phyloP scores from a whole-genome alignment of 2,329 filamentous ascomycete genomes.

The Alternaria metachromatica region DNA sequence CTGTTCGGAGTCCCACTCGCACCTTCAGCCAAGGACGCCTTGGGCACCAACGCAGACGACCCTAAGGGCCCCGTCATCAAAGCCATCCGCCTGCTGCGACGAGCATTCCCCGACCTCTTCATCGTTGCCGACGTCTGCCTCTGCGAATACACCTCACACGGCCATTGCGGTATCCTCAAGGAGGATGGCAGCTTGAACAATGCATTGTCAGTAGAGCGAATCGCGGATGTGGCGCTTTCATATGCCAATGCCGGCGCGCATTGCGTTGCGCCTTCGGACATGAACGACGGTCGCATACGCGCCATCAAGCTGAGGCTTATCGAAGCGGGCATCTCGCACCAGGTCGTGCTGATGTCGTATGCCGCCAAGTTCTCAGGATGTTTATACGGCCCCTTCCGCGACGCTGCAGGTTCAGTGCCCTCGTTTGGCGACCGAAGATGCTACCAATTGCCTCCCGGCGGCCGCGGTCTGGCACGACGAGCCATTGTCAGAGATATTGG shows the following conservation, averaged over 20 bases:
- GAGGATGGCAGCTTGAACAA: slow-evolving; percentile 96
- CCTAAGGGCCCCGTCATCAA: slow-evolving; percentile 90
- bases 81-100: slow-evolving; percentile 81
- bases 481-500: slow-evolving; percentile 89
- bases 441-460: slow-evolving; percentile 94
- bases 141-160: slow-evolving; percentile 98
- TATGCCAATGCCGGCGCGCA: slow-evolving; percentile 96
- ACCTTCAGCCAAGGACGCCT: slow-evolving; percentile 82
- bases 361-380: slow-evolving; percentile 97
- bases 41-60: slow-evolving; percentile 92
- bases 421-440: slow-evolving; percentile 94
- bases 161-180: slow-evolving; percentile 93
- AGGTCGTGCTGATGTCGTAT: slow-evolving; percentile 94
- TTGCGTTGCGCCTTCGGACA: slow-evolving; percentile 95
- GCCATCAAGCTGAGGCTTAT: slow-evolving; percentile 98
- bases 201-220: slow-evolving; percentile 87
- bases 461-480: slow-evolving; percentile 86
- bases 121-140: slow-evolving; percentile 93
- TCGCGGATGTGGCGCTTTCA: slow-evolving; percentile 95
- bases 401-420: slow-evolving; percentile 88
- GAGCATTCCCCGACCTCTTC: slow-evolving; percentile 87
- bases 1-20: slow-evolving; percentile 92
- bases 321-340: slow-evolving; percentile 90
- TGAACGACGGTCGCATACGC: slow-evolving; percentile 97
- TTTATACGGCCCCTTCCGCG: slow-evolving; percentile 95